Conservation (phyloP, 768 basidiomycete genomes). For the Amanita pseudoporphyria region DNA sequence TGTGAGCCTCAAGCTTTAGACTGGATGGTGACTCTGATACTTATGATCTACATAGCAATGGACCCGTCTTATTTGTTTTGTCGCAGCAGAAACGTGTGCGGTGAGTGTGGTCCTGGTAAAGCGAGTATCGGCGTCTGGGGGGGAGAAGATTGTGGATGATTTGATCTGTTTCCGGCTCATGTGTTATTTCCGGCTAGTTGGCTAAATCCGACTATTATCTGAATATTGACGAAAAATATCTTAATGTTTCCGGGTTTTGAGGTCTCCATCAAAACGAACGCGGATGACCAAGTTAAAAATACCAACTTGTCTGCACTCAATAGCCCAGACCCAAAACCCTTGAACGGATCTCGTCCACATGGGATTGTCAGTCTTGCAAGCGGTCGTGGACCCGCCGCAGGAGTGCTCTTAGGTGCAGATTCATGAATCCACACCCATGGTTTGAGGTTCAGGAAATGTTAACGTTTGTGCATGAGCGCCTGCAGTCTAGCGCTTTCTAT, state of each 20-base stretch:
- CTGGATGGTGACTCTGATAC: neutral
- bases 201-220: too few relatives aligned
- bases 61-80: constrained; percentile 76
- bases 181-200: too few relatives aligned
- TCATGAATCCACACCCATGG: constrained; percentile 61
- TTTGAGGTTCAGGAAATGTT: constrained; percentile 36
- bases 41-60: constrained; percentile 39
- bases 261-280: constrained; percentile 43
- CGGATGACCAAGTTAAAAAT: constrained; percentile 24
- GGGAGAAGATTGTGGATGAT: too few relatives aligned
- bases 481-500: too few relatives aligned
- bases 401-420: constrained; percentile 74
- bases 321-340: too few relatives aligned
- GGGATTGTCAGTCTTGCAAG: constrained; percentile 68
- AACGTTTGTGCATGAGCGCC: constrained; percentile 45
- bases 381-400: constrained; percentile 59
- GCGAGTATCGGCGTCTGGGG: too few relatives aligned
- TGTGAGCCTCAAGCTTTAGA: constrained; percentile 26
- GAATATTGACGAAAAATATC: too few relatives aligned
- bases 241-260: constrained; percentile 77
- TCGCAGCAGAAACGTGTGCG: constrained; percentile 69
- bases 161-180: too few relatives aligned
- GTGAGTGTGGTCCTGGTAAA: too few relatives aligned
- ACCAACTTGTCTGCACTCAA: constrained; percentile 32
- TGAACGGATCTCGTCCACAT: constrained; percentile 49